Evolutionary conservation across 148 eudicot species (phyloP).

Genomic region (Arctostaphylos glauca): DNA sequence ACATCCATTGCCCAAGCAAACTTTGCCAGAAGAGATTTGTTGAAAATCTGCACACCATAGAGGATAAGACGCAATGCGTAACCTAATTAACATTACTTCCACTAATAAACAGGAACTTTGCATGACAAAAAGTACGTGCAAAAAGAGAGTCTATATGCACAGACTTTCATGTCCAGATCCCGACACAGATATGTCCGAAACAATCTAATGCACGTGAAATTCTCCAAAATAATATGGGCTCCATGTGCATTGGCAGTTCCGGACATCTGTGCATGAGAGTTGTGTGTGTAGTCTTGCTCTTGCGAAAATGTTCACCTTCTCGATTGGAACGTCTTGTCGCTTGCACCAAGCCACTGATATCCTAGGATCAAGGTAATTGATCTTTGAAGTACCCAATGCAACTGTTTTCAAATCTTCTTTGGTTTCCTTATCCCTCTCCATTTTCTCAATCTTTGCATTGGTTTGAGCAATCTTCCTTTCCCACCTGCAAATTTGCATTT

Average conservation of each 20-base stretch:
- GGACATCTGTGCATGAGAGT: too few relatives aligned
- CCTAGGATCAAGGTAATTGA: slow-evolving; percentile 94
- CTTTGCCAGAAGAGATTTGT: slow-evolving; percentile 86
- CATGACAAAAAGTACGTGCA: background rate
- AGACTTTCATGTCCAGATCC: too few relatives aligned
- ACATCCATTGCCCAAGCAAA: slow-evolving; percentile 94
- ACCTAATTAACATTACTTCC: background rate
- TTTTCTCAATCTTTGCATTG: slow-evolving; percentile 66
- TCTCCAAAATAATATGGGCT: too few relatives aligned
- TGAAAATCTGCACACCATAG: slow-evolving; percentile 55
- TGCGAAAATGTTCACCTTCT: slow-evolving; percentile 53
- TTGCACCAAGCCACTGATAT: slow-evolving; percentile 99
- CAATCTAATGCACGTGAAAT: too few relatives aligned
- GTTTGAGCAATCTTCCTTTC: slow-evolving; percentile 77
- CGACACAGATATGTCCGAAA: too few relatives aligned
- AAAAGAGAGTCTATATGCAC: too few relatives aligned
- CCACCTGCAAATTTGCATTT: slow-evolving; percentile 43
- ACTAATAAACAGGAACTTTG: background rate
- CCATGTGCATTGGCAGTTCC: too few relatives aligned
- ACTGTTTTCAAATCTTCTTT: slow-evolving; percentile 96
- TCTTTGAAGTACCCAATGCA: slow-evolving; percentile 98
- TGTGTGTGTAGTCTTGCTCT: background rate
- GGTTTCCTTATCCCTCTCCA: slow-evolving; percentile 67
- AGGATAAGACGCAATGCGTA: background rate
- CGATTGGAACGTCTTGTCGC: slow-evolving; percentile 93